phyloP scores from a whole-genome alignment of 1,284 basidiomycete genomes.

The Puccinia coronata region DNA sequence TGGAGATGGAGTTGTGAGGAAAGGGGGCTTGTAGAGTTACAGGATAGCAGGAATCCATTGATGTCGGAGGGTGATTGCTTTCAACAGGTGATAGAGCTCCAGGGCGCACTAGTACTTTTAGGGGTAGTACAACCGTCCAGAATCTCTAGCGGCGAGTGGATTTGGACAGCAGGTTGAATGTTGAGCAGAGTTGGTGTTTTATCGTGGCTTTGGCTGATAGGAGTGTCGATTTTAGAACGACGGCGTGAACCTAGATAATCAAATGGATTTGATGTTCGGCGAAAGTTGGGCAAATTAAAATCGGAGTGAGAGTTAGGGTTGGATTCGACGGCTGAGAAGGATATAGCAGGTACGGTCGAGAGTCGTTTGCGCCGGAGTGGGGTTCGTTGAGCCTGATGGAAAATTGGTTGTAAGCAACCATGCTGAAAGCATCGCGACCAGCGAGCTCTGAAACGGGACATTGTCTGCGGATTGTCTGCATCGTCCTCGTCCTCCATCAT shows the following conservation, averaged over 20 bases:
- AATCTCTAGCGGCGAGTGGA: background rate
- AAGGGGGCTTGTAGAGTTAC: background rate
- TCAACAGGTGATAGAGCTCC: background rate
- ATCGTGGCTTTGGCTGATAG: background rate
- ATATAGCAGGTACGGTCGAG: background rate
- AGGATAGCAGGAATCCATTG: background rate
- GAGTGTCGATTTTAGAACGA: background rate
- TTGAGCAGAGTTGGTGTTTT: background rate
- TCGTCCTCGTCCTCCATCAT: background rate
- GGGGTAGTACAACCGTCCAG: background rate
- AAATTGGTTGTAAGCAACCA: background rate
- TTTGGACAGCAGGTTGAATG: background rate
- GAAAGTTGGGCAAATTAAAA: background rate
- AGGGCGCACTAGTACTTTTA: background rate
- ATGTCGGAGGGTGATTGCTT: background rate
- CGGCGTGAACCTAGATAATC: background rate
- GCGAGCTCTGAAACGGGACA: background rate
- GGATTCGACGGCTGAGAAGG: background rate
- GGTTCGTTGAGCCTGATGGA: background rate
- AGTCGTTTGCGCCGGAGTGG: background rate
- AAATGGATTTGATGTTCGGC: slow-evolving; percentile 1
- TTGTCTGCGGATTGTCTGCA: background rate
- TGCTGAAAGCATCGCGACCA: background rate
- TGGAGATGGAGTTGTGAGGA: background rate
- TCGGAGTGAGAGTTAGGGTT: background rate